These are phyloP conservation scores for Cryptosporidium sp. DNA, from an alignment of 169 alveolate genomes.

Conservation along the genomic window DNA sequence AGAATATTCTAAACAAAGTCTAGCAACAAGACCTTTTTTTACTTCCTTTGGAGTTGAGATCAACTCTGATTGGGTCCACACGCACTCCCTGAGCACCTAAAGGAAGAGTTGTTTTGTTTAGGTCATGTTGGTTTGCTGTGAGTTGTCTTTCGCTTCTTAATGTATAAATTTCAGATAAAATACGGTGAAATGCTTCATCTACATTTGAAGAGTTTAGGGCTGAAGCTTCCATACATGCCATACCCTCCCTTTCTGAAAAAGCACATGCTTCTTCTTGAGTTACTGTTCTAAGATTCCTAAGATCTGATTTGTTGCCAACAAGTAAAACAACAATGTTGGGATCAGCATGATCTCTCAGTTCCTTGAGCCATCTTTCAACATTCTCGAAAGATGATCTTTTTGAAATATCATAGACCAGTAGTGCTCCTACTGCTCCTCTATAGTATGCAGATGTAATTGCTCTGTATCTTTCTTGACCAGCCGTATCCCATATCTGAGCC, in stretches of 20 bases:
- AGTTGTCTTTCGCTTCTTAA: constrained; percentile 64
- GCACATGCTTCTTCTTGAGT: constrained; percentile 92
- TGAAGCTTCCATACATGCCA: constrained; percentile 95
- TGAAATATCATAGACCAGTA: constrained; percentile 97
- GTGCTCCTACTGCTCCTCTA: constrained; percentile 99
- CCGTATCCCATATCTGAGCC: constrained; percentile 99
- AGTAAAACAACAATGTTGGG: constrained; percentile 94
- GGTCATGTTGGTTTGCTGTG: constrained; percentile 46
- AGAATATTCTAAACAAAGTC: background rate
- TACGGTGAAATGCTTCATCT: constrained; percentile 91
- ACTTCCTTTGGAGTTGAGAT: constrained; percentile 35
- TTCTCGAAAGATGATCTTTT: constrained; percentile 93
- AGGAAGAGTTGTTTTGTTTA: constrained; percentile 59
- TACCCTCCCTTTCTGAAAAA: constrained; percentile 90
- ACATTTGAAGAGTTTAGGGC: constrained; percentile 96
- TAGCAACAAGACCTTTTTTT: constrained; percentile 54
- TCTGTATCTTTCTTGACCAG: constrained; percentile 99
- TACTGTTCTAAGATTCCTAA: constrained; percentile 90
- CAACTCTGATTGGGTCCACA: constrained; percentile 64
- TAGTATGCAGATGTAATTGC: constrained; percentile 99
- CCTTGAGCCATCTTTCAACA: constrained; percentile 96
- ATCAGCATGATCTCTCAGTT: constrained; percentile 96
- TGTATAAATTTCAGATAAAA: constrained; percentile 83
- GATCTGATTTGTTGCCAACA: constrained; percentile 98
- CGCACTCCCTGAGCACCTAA: constrained; percentile 64